Base-by-base conservation (phyloP, 2,329 filamentous ascomycete genomes). In the Blastomyces parvus region DNA sequence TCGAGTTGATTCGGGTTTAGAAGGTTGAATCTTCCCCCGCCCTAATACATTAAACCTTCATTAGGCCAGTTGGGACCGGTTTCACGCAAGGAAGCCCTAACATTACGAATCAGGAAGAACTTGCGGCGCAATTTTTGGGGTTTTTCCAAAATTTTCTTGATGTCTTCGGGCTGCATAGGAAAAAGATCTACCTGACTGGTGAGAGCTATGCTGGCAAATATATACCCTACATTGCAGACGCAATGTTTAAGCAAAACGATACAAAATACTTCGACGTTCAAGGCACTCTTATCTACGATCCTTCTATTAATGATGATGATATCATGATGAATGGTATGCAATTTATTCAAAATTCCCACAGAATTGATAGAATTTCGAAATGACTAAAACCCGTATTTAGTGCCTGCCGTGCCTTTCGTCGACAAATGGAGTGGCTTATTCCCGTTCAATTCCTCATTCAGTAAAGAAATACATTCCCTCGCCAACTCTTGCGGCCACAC, bases 101-200 rank as follows among this genome's bases (percentile, higher is more conserved):
- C 0, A 87, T 87, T 11, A 84, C 79, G 3, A 83, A 82, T 68
- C 86, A 90, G 67, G 82, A 84, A 38, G 88, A 91, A 67, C 80
- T 88, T 1, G 87, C 88, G 0, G 74, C 77, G n/a, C 83, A 92
- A 67, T 91, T 93, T 72, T 79, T 88, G 19, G 87, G 87, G 59
- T 94, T 91, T 76, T 91, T 86, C 81, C 86, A 87, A 77, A 90
- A 90, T 76, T 91, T 91, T 68, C 77, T 90, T 64, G 80, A 89
- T 42, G 86, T 85, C 0, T 91, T 91, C 67, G 79, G 76, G n/a
- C 79, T 90, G 69, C 81, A 88, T 25, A 82, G 82, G 14, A 84
- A 83, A 69, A 88, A 88, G 66, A 82, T 91, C 11, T 93, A 88
- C 73, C 83, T 94, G 63, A 82, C 88, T 0, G 90, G 88, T 7